Conservation (phyloP, 495 filamentous ascomycete species). For the Hypoxylon perforatum region DNA sequence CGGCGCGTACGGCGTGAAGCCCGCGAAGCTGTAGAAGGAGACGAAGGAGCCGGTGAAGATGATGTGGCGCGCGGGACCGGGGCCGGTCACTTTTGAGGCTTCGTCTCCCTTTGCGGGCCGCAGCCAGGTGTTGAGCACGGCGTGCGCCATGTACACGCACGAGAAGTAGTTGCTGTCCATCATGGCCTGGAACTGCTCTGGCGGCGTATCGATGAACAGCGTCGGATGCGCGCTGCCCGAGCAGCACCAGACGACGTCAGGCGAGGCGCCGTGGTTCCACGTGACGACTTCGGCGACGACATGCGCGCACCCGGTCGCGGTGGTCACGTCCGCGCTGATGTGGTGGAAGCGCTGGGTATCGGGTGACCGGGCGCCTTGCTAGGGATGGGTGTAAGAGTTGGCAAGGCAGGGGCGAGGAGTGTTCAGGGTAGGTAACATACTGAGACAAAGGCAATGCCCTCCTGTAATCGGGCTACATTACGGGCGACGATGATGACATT, state of each 20-base stretch:
- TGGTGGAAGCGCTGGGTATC: slow-evolving; percentile 75
- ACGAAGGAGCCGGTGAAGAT: slow-evolving; percentile 81
- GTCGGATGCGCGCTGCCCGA: slow-evolving; percentile 74
- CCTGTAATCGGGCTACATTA: no score
- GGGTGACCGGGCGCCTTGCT: slow-evolving; percentile 61
- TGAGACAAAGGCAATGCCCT: no score
- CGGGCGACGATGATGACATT: slow-evolving; percentile 88
- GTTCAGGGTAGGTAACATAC: no score
- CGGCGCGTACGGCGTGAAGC: slow-evolving; percentile 80
- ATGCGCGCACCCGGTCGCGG: slow-evolving; percentile 66
- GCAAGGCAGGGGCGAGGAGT: no score
- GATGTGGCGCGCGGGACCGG: slow-evolving; percentile 66
- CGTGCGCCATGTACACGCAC: slow-evolving; percentile 79
- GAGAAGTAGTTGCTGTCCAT: slow-evolving; percentile 90
- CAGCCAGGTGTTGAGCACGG: slow-evolving; percentile 64
- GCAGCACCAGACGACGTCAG: slow-evolving; percentile 87
- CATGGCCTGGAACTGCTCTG: slow-evolving; percentile 70
- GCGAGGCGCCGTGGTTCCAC: slow-evolving; percentile 77
- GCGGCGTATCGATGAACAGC: slow-evolving; percentile 76
- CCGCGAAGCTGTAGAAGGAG: slow-evolving; percentile 76
- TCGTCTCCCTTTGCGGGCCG: slow-evolving; percentile 34
- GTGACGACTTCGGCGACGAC: slow-evolving; percentile 71
- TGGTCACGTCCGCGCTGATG: slow-evolving; percentile 80
- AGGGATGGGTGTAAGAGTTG: no score
- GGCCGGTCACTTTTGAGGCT: no score